These are phyloP conservation scores for Penicillium steckii DNA, from an alignment of 495 filamentous ascomycete genomes.

Conservation along the genomic window DNA sequence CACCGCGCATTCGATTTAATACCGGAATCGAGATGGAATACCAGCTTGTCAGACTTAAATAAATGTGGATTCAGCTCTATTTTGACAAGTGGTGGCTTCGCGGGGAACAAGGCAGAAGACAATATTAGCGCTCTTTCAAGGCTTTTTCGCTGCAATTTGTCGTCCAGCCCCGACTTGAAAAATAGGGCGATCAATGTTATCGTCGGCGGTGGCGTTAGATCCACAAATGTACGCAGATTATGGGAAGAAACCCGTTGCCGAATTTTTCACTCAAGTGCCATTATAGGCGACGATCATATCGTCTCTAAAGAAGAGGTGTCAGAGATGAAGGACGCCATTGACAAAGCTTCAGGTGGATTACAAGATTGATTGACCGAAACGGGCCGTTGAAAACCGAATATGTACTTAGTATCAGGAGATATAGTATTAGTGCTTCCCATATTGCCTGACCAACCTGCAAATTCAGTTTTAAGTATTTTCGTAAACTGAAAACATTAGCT, in stretches of 20 bases:
- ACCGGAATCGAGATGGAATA: slow-evolving; percentile 23
- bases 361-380: too few relatives aligned
- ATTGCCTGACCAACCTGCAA: too few relatives aligned
- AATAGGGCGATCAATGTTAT: slow-evolving; percentile 24
- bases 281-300: slow-evolving; percentile 1
- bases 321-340: too few relatives aligned
- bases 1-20: slow-evolving; percentile 53
- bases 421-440: too few relatives aligned
- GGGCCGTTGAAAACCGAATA: too few relatives aligned
- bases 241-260: slow-evolving; percentile 19
- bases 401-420: too few relatives aligned
- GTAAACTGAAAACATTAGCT: too few relatives aligned
- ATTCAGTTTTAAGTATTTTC: too few relatives aligned
- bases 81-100: slow-evolving; percentile 46
- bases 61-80: slow-evolving; percentile 45
- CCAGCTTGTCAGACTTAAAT: slow-evolving; percentile 30
- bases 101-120: slow-evolving; percentile 16
- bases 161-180: background rate
- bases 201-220: slow-evolving; percentile 41
- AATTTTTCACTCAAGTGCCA: slow-evolving; percentile 43
- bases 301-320: background rate
- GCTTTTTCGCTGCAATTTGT: background rate
- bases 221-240: slow-evolving; percentile 31
- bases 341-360: too few relatives aligned
- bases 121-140: slow-evolving; percentile 13